Percentiles rank a stretch among this genome's conserved stretches.
Conservation (phyloP, 306 rosid species). For the Ammopiptanthus mongolicus region DNA sequence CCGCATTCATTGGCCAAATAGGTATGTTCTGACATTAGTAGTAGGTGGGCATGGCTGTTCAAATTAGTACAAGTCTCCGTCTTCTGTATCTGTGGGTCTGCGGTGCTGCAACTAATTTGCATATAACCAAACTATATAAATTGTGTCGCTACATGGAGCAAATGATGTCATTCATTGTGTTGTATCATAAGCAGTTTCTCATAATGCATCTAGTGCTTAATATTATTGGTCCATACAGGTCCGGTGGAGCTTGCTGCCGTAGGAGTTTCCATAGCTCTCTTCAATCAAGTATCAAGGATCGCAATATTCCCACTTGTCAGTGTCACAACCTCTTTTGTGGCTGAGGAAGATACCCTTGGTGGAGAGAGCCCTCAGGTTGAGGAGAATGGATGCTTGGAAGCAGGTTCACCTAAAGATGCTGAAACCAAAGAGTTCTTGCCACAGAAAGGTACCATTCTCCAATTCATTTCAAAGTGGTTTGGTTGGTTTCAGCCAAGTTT, state of each 20-base stretch:
- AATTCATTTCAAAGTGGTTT: background rate
- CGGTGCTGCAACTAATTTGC: background rate
- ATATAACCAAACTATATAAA: background rate
- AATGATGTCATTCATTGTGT: background rate
- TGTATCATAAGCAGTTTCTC: background rate
- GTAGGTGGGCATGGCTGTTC: background rate
- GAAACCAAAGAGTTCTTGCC: constrained; percentile 60
- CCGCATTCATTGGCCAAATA: constrained; percentile 90
- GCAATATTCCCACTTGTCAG: constrained; percentile 94
- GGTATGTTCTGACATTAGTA: constrained; percentile 37
- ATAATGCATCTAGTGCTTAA: background rate
- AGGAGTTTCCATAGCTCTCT: constrained; percentile 92
- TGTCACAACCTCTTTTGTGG: constrained; percentile 92
- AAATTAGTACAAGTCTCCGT: background rate
- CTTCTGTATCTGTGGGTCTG: background rate
- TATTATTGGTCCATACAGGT: constrained; percentile 42
- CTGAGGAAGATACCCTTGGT: constrained; percentile 75
- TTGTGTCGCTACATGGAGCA: background rate
- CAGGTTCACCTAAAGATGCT: constrained; percentile 27
- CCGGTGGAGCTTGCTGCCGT: constrained; percentile 97
- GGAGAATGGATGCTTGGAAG: constrained; percentile 40
- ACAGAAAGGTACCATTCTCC: constrained; percentile 37
- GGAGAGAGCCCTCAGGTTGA: constrained; percentile 30
- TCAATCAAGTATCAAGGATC: constrained; percentile 85
- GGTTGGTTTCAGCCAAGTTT: too few species aligned